Evolutionary conservation across 106 monocot species (phyloP), one percentile per base, ranked within the genome.

Genomic region (Agapanthus africanus): DNA sequence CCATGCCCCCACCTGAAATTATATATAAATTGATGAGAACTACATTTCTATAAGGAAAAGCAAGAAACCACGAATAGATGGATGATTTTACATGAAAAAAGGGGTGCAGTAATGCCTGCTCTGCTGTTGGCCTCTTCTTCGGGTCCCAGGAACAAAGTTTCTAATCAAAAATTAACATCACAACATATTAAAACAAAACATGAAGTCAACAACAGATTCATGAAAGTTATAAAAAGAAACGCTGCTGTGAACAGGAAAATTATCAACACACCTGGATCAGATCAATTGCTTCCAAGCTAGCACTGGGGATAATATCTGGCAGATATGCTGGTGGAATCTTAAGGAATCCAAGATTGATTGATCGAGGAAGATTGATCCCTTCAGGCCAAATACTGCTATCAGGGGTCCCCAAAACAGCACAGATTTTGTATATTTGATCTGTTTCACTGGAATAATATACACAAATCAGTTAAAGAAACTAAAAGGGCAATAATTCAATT

Each of bases 71-170:
- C n/a, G n/a, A n/a, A n/a, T n/a, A n/a, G n/a, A n/a, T n/a, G n/a
- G n/a, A n/a, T n/a, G n/a, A n/a, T n/a, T 62, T 78, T 90, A 94
- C 94, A 83, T 84, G 78, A 71, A 94, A 94, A 73, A 90, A 94
- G 42, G 94, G 94, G 68, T 94, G 94, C 21, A 81, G 84, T 30
- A 90, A 56, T 66, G 90, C 57, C 79, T 90, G 72, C 59, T 89
- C 87, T 21, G 87, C 90, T 6, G 90, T 94, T 65, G 87, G 87
- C 74, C 94, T 80, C 69, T 70, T 87, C 54, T 28, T 69, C 28
- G 90, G 85, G 80, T 94, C 82, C 94, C 87, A 94, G 36, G 87
- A 85, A 59, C 94, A 94, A 23, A 94, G 87, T 87, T 74, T 66
- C 86, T 87, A 72, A 18, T 41, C 37, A 23, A 67, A 26, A 59